Conservation (phyloP, 2,329 filamentous ascomycete species). For the Myriosclerotinia curreyana region DNA sequence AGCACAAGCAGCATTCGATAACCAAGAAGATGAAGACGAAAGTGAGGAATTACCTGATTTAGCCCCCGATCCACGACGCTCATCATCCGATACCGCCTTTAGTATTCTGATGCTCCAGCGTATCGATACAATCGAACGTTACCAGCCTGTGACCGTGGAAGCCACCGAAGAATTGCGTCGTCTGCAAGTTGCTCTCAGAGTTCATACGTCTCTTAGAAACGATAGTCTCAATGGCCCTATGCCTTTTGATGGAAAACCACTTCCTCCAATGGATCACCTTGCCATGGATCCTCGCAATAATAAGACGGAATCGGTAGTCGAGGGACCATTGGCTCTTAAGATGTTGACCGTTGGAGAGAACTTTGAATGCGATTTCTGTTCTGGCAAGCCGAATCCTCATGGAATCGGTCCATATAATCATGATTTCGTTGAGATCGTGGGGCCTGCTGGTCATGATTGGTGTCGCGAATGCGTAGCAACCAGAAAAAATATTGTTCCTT, state of each 20-base stretch:
- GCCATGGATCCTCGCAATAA: neutral
- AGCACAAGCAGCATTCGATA: neutral
- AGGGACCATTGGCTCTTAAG: neutral
- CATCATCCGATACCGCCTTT: neutral
- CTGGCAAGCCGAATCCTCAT: neutral
- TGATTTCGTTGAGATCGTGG: neutral
- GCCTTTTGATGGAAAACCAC: constrained; percentile 1
- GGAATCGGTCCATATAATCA: neutral
- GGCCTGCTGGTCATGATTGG: neutral
- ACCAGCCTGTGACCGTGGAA: neutral
- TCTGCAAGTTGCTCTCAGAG: neutral
- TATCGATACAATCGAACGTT: neutral
- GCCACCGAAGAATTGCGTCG: neutral
- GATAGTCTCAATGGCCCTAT: neutral
- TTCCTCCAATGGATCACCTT: neutral
- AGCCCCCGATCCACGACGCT: neutral
- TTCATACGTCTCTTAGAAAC: neutral
- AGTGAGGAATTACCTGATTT: too few relatives aligned
- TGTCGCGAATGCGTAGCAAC: neutral
- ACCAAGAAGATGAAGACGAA: neutral
- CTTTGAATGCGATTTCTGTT: constrained; percentile 6
- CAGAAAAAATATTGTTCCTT: neutral
- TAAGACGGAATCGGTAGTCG: neutral
- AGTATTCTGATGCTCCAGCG: neutral
- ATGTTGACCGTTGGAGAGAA: neutral